These are phyloP conservation scores for Talaromyces sp. DNA, from an alignment of 2,329 filamentous ascomycete species.

Conservation along the genomic window DNA sequence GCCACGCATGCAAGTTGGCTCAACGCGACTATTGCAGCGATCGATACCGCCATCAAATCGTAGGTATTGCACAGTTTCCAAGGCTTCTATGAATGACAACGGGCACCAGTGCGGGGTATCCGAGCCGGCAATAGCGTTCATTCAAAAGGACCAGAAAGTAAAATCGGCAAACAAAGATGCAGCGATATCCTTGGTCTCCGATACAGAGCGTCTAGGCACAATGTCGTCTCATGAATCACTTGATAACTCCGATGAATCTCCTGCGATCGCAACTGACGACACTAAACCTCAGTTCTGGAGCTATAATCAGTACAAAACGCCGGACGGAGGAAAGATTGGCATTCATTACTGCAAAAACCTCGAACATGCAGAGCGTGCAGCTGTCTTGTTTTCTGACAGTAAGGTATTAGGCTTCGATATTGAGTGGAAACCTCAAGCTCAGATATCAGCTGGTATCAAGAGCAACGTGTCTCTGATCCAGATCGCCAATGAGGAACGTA, in stretches of 20 bases:
- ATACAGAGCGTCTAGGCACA: background rate
- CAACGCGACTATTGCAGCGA: background rate
- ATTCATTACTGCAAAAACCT: constrained; percentile 75
- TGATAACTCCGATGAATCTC: background rate
- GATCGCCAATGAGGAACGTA: constrained; percentile 69
- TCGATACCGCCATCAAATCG: background rate
- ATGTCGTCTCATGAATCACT: constrained; percentile 1
- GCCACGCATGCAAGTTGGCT: background rate
- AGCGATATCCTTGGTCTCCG: background rate
- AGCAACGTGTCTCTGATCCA: constrained; percentile 78
- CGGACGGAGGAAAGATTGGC: constrained; percentile 52
- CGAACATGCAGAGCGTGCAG: constrained; percentile 63
- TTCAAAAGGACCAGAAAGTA: background rate
- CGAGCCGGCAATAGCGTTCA: background rate
- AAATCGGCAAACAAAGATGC: background rate
- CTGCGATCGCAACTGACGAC: background rate
- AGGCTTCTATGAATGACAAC: background rate
- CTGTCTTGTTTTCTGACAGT: constrained; percentile 64
- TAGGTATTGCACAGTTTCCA: constrained; percentile 14
- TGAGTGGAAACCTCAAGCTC: constrained; percentile 68
- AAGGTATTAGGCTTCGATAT: constrained; percentile 81
- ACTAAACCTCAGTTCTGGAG: constrained; percentile 29
- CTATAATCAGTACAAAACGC: constrained; percentile 46
- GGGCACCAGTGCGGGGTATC: constrained; percentile 3
- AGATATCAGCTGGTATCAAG: constrained; percentile 51